A percentile compares a stretch with the other conserved stretches of the same genome.
phyloP scores from a whole-genome alignment of 2,329 filamentous ascomycete genomes.

The Pseudogymnoascus sp. region DNA sequence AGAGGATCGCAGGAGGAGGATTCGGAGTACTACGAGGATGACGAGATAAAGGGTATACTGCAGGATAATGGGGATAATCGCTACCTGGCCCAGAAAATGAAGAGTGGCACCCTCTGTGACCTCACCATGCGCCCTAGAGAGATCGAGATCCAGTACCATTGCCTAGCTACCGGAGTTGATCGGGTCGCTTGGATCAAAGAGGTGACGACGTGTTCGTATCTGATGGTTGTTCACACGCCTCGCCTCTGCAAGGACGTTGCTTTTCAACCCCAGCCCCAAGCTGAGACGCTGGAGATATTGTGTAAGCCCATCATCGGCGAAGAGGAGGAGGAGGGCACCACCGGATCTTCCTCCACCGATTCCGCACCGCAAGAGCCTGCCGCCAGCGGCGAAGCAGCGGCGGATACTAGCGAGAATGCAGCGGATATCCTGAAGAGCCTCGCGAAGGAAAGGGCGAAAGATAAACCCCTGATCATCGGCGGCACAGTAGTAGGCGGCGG shows the following conservation, averaged over 20 bases:
- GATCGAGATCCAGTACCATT: slow-evolving; percentile 58
- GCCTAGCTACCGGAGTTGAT: slow-evolving; percentile 56
- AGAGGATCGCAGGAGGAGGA: slow-evolving; percentile 22
- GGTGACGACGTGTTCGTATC: slow-evolving; percentile 62
- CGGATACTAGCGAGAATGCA: slow-evolving; percentile 22
- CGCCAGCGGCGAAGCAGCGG: slow-evolving; percentile 18
- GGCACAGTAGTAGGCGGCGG: slow-evolving; percentile 54
- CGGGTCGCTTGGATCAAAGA: slow-evolving; percentile 70
- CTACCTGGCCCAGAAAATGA: slow-evolving; percentile 63
- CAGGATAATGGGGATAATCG: slow-evolving; percentile 61
- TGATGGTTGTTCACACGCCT: slow-evolving; percentile 69
- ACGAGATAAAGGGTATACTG: slow-evolving; percentile 37
- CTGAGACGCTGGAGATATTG: not conserved
- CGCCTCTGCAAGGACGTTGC: slow-evolving; percentile 70
- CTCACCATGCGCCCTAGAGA: slow-evolving; percentile 61
- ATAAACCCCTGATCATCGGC: slow-evolving; percentile 43
- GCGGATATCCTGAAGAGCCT: slow-evolving; percentile 28
- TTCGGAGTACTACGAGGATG: slow-evolving; percentile 14
- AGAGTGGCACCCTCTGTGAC: slow-evolving; percentile 63
- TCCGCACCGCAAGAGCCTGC: slow-evolving; percentile 41
- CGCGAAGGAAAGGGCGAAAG: not conserved
- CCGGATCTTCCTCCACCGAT: slow-evolving; percentile 26
- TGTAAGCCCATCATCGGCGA: not conserved
- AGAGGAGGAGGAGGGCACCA: not conserved
- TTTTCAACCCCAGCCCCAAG: slow-evolving; percentile 36